These are phyloP conservation scores for Penicillium italicum DNA, from an alignment of 2,329 filamentous ascomycete genomes.

Conservation along the genomic window DNA sequence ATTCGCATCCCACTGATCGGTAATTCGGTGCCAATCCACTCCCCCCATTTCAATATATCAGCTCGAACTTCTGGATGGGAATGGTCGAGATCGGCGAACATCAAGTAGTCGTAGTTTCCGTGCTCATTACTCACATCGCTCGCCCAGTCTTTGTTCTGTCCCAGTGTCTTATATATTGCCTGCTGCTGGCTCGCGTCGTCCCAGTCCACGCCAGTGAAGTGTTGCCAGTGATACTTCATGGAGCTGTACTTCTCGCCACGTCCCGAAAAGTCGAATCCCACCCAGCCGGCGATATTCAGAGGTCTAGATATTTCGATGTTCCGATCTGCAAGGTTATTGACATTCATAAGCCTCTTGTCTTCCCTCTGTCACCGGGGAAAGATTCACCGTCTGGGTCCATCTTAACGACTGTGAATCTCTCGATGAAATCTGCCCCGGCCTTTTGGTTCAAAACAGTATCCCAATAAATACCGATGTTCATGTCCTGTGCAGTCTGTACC, in stretches of 20 bases:
- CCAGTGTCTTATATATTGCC: constrained; percentile 64
- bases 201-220: constrained; percentile 67
- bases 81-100: constrained; percentile 70
- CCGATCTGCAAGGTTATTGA: constrained; percentile 44
- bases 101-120: constrained; percentile 66
- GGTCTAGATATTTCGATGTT: constrained; percentile 52
- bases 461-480: constrained; percentile 60
- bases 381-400: constrained; percentile 52
- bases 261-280: constrained; percentile 63
- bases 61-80: constrained; percentile 58
- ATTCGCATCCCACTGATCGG: constrained; percentile 64
- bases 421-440: constrained; percentile 62
- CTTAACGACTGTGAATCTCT: constrained; percentile 60
- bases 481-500: constrained; percentile 49
- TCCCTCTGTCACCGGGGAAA: neutral
- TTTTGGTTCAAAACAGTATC: constrained; percentile 72
- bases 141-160: constrained; percentile 62
- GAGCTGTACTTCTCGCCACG: constrained; percentile 58
- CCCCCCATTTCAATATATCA: constrained; percentile 64
- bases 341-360: neutral
- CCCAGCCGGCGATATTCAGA: constrained; percentile 64
- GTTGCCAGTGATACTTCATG: constrained; percentile 62
- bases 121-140: constrained; percentile 58
- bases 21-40: constrained; percentile 62
- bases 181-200: constrained; percentile 54